Evolutionary conservation across 345 rosid species (phyloP).

Genomic region (Atalantia buxifolia): DNA sequence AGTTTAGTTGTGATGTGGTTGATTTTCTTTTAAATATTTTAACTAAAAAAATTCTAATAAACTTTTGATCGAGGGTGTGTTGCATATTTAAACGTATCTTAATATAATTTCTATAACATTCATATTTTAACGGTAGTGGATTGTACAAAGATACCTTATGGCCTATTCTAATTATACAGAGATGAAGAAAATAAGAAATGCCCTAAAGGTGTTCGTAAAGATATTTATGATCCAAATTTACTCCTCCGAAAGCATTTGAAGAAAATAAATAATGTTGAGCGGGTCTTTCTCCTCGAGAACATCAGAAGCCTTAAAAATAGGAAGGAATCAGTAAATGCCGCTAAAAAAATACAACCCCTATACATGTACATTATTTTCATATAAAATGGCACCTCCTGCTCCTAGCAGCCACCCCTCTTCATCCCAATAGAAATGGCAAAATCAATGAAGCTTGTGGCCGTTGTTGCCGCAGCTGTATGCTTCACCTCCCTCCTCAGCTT

Average conservation of each 20-base stretch:
- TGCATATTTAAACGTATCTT: too few relatives aligned
- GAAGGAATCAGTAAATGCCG: not conserved
- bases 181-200: not conserved
- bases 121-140: too few relatives aligned
- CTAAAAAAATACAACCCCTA: not conserved
- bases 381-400: not conserved
- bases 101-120: too few relatives aligned
- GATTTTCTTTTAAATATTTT: too few relatives aligned
- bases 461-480: constrained; percentile 11
- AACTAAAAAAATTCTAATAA: too few relatives aligned
- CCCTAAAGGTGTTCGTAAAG: not conserved
- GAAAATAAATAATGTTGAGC: not conserved
- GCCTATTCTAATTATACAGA: not conserved
- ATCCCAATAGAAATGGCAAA: constrained; percentile 25
- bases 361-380: not conserved
- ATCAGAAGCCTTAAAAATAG: not conserved
- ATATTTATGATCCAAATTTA: not conserved
- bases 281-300: not conserved
- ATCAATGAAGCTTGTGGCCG: not conserved
- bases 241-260: not conserved
- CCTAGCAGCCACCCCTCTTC: not conserved
- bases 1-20: too few relatives aligned
- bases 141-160: too few relatives aligned
- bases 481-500: constrained; percentile 16
- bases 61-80: too few relatives aligned